Conservation (phyloP, 108 stramenopile genomes). For the Cyclostephanos invisitatus region DNA sequence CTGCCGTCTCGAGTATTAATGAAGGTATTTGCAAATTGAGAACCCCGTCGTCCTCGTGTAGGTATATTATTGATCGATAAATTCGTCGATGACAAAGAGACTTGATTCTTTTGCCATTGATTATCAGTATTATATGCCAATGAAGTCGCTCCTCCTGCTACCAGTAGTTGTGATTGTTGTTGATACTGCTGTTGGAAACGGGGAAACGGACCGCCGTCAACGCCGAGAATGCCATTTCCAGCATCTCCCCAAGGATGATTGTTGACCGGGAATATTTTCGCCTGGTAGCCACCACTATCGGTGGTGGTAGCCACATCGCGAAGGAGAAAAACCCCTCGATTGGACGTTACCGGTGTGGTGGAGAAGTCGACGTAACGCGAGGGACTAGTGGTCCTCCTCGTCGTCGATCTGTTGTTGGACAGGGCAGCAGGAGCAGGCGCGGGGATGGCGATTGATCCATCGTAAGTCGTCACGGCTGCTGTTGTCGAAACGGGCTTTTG, state of each 20-base stretch:
- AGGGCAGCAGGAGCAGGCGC: too few species aligned
- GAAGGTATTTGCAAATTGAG: background rate
- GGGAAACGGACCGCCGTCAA: background rate
- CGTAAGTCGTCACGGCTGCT: background rate
- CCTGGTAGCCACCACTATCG: too few species aligned
- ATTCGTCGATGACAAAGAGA: too few species aligned
- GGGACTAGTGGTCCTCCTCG: too few species aligned
- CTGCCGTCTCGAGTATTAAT: background rate
- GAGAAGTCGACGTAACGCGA: too few species aligned
- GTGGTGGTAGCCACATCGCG: too few species aligned
- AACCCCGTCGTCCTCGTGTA: background rate
- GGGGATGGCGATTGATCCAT: background rate
- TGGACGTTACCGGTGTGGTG: too few species aligned
- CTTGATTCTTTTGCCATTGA: background rate
- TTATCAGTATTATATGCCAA: background rate
- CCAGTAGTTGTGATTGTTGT: background rate
- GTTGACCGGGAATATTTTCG: too few species aligned
- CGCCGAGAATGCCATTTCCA: too few species aligned
- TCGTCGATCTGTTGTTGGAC: too few species aligned
- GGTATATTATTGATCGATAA: background rate
- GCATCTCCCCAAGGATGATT: too few species aligned
- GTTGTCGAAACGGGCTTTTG: background rate
- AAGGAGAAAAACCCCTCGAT: too few species aligned
- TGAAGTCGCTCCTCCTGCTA: background rate
- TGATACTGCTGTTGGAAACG: background rate